A percentile compares a stretch with the other conserved stretches of the same genome.
Evolutionary conservation across 306 rosid species (phyloP).

Genomic region (Cucumis cinereus): DNA sequence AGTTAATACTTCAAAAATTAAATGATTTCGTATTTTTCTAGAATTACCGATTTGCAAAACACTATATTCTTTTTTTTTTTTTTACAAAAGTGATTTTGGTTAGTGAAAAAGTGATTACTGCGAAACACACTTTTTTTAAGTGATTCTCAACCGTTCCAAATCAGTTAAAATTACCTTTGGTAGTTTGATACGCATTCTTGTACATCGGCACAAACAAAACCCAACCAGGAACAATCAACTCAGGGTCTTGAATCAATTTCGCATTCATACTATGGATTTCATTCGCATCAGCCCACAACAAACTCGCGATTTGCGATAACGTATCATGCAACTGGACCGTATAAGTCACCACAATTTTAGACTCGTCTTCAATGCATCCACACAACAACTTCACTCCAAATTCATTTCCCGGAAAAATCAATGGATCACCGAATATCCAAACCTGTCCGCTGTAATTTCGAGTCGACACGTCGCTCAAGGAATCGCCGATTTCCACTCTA

Average conservation of each 20-base stretch:
- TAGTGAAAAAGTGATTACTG: too few species aligned
- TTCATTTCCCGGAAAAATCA: not conserved
- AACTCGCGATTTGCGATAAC: conserved; percentile 20
- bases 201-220: conserved; percentile 55
- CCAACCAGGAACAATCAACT: conserved; percentile 30
- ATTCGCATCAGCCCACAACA: conserved; percentile 24
- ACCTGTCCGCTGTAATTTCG: conserved; percentile 47
- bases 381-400: conserved; percentile 45
- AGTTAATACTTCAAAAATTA: too few species aligned
- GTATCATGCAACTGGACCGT: conserved; percentile 52
- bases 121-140: too few species aligned
- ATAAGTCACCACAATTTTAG: conserved; percentile 58
- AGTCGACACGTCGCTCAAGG: conserved; percentile 16
- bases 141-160: too few species aligned
- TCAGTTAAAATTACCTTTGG: not conserved
- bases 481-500: conserved; percentile 20
- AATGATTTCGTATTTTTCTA: too few species aligned
- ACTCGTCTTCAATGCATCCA: conserved; percentile 45
- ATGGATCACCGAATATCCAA: not conserved
- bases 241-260: conserved; percentile 18
- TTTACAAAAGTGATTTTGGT: too few species aligned
- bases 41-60: too few species aligned
- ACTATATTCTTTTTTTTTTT: too few species aligned
- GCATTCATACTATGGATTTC: conserved; percentile 28
- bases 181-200: conserved; percentile 26